Evolutionary conservation across 352 stramenopile genomes (phyloP), one percentile per base, ranked within the genome.

Genomic region (Phytophthora citricola): DNA sequence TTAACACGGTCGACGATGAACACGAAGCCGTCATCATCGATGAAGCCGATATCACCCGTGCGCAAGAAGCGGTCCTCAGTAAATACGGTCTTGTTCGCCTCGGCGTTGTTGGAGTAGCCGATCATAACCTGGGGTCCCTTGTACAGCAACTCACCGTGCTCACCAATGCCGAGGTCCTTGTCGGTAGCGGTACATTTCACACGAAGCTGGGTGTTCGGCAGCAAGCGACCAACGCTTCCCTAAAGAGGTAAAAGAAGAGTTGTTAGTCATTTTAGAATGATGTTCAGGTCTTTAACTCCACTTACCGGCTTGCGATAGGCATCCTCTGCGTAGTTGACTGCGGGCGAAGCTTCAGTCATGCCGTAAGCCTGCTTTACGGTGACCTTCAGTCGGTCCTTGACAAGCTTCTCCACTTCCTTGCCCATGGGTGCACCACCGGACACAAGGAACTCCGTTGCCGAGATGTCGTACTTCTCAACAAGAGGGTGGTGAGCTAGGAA

Each of bases 1-100:
- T 98, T 98, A 11, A 97, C 75, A 15, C 95, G 78, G 69, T 98
- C 95, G 1, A 91, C 88, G 46, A 98, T 95, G 63, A 92, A 97
- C 12, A 98, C 85, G 63, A 81, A 97, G 6, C 91, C 93, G 34
- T 98, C 89, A 24, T 96, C 82, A 65, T 98, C 93, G 46, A 98
- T 93, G 55, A 91, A 88, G 4, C 82, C 91, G 27, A 98, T 75
- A 75, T 98, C 95, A 22, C 93, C 95, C 7, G 92, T 97, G 45
- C 83, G 76, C 31, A 98, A 64, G 73, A 91, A 98, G 1, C 89
- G 85, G 43, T 91, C 83, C 36, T 85, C 49, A 12, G 77, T 93
- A 38, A 98, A 74, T 39, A 86, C 91, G 48, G 78, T 74, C 50
- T 70, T 71, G 39, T 93, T 98, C 40, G 92, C 91, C 24, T 97